Conservation (phyloP, 1,139 yeast species). For the Saccharomyces hybrid region DNA sequence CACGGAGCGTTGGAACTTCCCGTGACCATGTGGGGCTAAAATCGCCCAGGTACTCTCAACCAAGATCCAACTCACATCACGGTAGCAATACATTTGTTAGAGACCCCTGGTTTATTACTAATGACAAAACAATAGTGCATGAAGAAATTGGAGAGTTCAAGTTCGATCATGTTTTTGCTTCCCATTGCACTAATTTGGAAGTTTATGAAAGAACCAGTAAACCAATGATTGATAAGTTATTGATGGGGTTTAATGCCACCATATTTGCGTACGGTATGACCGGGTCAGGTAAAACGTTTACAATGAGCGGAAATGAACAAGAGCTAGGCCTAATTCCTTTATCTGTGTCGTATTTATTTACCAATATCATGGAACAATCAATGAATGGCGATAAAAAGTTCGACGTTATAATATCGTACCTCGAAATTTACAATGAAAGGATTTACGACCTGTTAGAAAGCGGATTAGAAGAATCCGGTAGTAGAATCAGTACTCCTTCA, state of each 20-base stretch:
- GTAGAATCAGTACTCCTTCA: slow-evolving; percentile 6
- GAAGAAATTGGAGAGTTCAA: slow-evolving; percentile 49
- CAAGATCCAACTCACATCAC: slow-evolving; percentile 8
- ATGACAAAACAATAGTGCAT: slow-evolving; percentile 40
- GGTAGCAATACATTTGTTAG: neutral
- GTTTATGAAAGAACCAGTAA: slow-evolving; percentile 59
- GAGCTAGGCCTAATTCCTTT: slow-evolving; percentile 77
- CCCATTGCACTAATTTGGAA: slow-evolving; percentile 44
- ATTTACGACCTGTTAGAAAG: slow-evolving; percentile 58
- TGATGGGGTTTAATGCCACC: slow-evolving; percentile 82
- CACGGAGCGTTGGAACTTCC: slow-evolving; percentile 12
- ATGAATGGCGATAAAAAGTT: slow-evolving; percentile 30
- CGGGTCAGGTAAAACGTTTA: slow-evolving; percentile 87
- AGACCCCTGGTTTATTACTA: slow-evolving; percentile 37
- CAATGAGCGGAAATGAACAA: slow-evolving; percentile 58
- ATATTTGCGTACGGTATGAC: slow-evolving; percentile 94
- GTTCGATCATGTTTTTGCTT: slow-evolving; percentile 71
- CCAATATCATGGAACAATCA: slow-evolving; percentile 35
- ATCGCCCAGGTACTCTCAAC: slow-evolving; percentile 37
- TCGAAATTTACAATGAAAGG: slow-evolving; percentile 88
- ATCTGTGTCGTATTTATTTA: slow-evolving; percentile 62
- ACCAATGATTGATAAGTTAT: slow-evolving; percentile 55
- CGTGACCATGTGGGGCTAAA: neutral
- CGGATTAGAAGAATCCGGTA: slow-evolving; percentile 16
- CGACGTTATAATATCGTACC: slow-evolving; percentile 56